Percentiles rank a stretch among this genome's conserved stretches.
phyloP scores from a whole-genome alignment of 441 rosid genomes.

The Pelargonium fulgidum region DNA sequence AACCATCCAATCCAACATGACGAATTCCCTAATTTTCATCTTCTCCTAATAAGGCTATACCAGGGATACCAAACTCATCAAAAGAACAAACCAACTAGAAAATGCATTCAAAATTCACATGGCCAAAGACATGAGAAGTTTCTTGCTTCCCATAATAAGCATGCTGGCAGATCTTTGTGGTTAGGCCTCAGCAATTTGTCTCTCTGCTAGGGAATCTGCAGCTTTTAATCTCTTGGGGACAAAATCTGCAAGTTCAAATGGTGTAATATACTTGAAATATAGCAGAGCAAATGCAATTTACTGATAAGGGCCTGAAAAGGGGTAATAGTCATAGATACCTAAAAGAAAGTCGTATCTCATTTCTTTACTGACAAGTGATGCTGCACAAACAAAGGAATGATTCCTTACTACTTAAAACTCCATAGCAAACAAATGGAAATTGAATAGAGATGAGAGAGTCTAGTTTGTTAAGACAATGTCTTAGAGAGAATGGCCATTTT shows the following conservation, averaged over 20 bases:
- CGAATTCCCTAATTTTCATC: too few relatives aligned
- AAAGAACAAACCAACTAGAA: too few relatives aligned
- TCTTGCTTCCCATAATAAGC: too few relatives aligned
- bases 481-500: neutral
- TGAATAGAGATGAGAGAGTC: neutral
- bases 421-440: neutral
- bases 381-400: conserved; percentile 36
- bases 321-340: conserved; percentile 37
- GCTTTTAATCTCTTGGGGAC: conserved; percentile 75
- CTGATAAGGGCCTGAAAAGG: neutral
- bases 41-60: too few relatives aligned
- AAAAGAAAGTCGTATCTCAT: conserved; percentile 74
- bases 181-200: conserved; percentile 30
- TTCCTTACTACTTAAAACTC: neutral
- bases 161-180: conserved; percentile 18
- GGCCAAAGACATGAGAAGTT: too few relatives aligned
- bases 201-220: conserved; percentile 49
- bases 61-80: too few relatives aligned
- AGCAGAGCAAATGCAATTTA: neutral
- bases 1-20: too few relatives aligned
- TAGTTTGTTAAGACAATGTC: neutral
- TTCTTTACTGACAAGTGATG: conserved; percentile 48
- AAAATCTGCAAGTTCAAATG: conserved; percentile 39
- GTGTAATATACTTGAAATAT: neutral
- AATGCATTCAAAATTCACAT: too few relatives aligned